Conservation (phyloP, 1,139 yeast species). For the Yamadazyma aaseri region DNA sequence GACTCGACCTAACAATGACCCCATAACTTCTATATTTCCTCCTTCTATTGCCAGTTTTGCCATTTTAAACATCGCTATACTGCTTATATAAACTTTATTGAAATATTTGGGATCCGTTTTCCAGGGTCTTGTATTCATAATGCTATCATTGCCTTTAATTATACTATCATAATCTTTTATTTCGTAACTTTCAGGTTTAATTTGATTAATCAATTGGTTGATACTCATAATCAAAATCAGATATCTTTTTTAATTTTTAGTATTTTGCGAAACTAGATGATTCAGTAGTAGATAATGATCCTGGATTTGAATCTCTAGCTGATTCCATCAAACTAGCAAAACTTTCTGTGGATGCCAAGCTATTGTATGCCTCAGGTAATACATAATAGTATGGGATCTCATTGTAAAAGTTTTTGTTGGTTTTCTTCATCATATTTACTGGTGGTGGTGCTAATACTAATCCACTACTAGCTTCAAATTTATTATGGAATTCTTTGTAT, state of each 20-base stretch:
- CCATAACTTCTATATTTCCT: conserved; percentile 93
- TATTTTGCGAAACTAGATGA: neutral
- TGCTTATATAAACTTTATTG: conserved; percentile 63
- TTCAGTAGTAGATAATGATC: neutral
- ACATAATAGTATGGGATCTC: conserved; percentile 4
- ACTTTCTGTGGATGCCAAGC: neutral
- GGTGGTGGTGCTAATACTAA: conserved; percentile 67
- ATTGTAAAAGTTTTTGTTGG: conserved; percentile 1
- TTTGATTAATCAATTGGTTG: conserved; percentile 1
- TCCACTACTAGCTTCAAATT: conserved; percentile 7
- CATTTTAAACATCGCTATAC: conserved; percentile 79
- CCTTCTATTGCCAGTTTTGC: conserved; percentile 80
- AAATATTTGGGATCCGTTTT: conserved; percentile 56
- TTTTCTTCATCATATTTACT: conserved; percentile 42
- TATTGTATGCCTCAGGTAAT: neutral
- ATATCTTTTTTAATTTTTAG: too few relatives aligned
- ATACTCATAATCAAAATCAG: too few relatives aligned
- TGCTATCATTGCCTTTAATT: conserved; percentile 7
- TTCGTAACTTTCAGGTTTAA: neutral
- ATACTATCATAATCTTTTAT: conserved; percentile 1
- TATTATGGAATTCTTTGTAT: conserved; percentile 58
- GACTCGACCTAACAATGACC: conserved; percentile 83
- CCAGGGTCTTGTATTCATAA: conserved; percentile 36
- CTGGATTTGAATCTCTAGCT: neutral
- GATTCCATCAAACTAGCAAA: neutral